Evolutionary conservation across 305 asterid genomes (phyloP), one percentile per base, ranked within the genome.

Genomic region (Rubia tinctorum): DNA sequence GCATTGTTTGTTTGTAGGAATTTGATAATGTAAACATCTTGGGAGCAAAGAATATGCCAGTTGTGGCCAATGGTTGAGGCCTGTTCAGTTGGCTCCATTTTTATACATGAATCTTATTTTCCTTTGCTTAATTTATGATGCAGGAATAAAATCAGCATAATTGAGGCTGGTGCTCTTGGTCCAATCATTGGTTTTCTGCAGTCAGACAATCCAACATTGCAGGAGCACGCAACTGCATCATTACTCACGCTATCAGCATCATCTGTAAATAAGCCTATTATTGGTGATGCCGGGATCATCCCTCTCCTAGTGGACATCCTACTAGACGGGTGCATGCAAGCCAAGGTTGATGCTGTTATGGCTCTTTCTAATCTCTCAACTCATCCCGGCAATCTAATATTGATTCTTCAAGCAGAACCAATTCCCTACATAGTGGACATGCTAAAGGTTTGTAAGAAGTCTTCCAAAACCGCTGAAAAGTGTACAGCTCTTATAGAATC

Each of bases 341-440:
- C 93, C 27, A 95, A 87, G 84, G 83, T 77, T 53, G 99, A 95
- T 53, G 90, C 98, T 2, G 88, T 90, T 6, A 79, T 89, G 94
- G 98, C 96, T 76, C 98, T 95, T n/a, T 86, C 85, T 85, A 95
- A 95, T 81, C 89, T 95, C 45, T 92, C 97, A 0, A 85, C 96
- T 43, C 88, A 88, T 67, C 80, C 86, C 30, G 90, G 85, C 70
- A 83, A 88, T 66, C 76, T 88, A 47, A 79, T 23, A 66, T 78
- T 72, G 72, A 87, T 92, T 84, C 93, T 92, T 23, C 79, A 66
- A 47, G 77, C 87, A 7, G 77, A 87, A 23, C 97, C 99, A 5
- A 77, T 92, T 42, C 93, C 96, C 60, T 78, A 86, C 15, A 74
- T 93, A 42, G 85, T 92, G 11, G 75, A 77, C 66, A 37, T 92